A percentile compares a stretch with the other conserved stretches of the same genome.
These are phyloP conservation scores for Hirsutella thompsonii DNA, from an alignment of 2,329 filamentous ascomycete genomes.

Conservation along the genomic window DNA sequence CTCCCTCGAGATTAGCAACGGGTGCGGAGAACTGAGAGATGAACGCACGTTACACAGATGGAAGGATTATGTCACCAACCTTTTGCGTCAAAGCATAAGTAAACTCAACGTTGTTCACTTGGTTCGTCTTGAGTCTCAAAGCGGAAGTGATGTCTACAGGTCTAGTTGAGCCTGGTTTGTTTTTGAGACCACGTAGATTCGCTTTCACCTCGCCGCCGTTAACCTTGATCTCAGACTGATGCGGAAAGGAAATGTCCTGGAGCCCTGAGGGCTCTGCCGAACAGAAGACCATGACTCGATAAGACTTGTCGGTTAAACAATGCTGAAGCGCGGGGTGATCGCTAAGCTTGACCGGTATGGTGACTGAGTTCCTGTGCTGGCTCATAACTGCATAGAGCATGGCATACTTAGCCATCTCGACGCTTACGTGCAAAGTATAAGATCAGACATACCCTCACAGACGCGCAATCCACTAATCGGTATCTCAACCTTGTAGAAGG, in stretches of 20 bases:
- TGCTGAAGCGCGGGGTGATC: conserved; percentile 38
- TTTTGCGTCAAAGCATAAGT: conserved; percentile 86
- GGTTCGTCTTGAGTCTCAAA: conserved; percentile 57
- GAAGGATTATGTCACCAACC: conserved; percentile 36
- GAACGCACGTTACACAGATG: background rate
- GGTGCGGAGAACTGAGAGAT: background rate
- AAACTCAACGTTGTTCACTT: conserved; percentile 67
- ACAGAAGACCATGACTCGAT: conserved; percentile 76
- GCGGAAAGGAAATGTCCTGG: conserved; percentile 78
- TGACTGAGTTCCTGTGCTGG: conserved; percentile 36
- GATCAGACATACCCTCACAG: conserved; percentile 53
- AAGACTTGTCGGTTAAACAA: conserved; percentile 45
- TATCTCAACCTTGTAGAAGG: conserved; percentile 65
- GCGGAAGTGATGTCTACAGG: conserved; percentile 80
- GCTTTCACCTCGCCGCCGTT: conserved; percentile 81
- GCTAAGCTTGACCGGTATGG: conserved; percentile 31
- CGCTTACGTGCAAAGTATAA: background rate
- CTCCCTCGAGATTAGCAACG: conserved; percentile 7
- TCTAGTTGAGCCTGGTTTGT: conserved; percentile 86
- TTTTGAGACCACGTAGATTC: conserved; percentile 91
- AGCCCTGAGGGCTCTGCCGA: conserved; percentile 47
- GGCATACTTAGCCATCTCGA: background rate
- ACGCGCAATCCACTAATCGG: conserved; percentile 51
- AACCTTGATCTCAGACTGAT: conserved; percentile 84
- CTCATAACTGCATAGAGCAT: conserved; percentile 33